Base-by-base conservation (phyloP, 148 eudicot genomes). In the Chenopodium suecicum region DNA sequence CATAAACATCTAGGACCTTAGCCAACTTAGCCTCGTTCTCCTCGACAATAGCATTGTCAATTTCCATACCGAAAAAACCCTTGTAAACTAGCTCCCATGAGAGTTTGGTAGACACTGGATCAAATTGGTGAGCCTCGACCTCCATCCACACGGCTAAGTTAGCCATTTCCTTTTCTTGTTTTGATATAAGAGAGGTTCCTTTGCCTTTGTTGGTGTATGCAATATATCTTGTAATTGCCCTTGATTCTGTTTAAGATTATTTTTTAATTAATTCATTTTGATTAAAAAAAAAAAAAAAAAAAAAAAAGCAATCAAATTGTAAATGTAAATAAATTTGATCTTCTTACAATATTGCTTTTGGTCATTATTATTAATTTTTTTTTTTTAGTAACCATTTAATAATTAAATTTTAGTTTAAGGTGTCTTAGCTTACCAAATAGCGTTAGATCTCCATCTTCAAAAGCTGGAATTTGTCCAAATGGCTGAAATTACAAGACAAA, bases 391-490 rank as follows among this genome's bases (percentile, higher is more conserved):
- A 34, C 41, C 6, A 34, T 34, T 34, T 34, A 0, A 34, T 34
- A 34, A 34, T 34, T 34, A 34, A 34, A 34, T 4, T 9, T 56
- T 56, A 3, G 22, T 17, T 56, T 56, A 56, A 56, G 62, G 17
- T 17, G 4, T 56, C 47, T 79, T 41, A 41, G 44, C 44, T 41
- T 81, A 89, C 91, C 91, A 65, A 90, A 88, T 71, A 91, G 88
- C 82, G 80, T 88, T 27, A 91, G 54, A 56, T 90, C 92, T 66
- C 91, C 94, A 84, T 90, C 94, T 86, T 90, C 89, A 75, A 90
- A 73, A 47, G 86, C 94, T 19, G 94, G 94, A 4, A 91, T 86
- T 89, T 90, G 92, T 81, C 91, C 95, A 85, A 92, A 92, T 27
- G 95, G 95, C 93, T 92, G 85, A 41, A 78, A 80, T 78, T 37